phyloP scores from a whole-genome alignment of 192 early-diverging fungal species.

The Mortierella alpina region DNA sequence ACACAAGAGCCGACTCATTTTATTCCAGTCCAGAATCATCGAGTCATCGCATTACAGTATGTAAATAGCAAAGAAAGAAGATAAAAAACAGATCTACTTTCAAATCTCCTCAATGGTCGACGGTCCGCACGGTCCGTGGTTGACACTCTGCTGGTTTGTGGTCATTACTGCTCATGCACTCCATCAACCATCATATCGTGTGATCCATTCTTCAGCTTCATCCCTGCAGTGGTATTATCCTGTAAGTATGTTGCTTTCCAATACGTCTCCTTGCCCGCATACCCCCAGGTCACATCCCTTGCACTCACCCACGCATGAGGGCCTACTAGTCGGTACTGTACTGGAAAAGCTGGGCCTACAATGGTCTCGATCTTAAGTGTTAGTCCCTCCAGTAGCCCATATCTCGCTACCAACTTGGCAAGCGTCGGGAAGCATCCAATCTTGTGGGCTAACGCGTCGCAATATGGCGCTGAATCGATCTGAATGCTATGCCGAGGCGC shows the following conservation, averaged over 20 bases:
- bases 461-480: constrained; percentile 57
- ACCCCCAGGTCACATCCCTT: constrained; percentile 21
- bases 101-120: too few species aligned
- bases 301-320: constrained; percentile 40
- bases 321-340: constrained; percentile 53
- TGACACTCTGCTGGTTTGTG: too few species aligned
- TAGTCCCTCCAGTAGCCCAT: constrained; percentile 26
- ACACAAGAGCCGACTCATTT: too few species aligned
- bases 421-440: constrained; percentile 61
- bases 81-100: too few species aligned
- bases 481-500: constrained; percentile 65
- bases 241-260: constrained; percentile 12
- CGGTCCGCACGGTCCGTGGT: too few species aligned
- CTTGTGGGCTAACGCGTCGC: constrained; percentile 56
- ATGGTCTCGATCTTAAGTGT: constrained; percentile 13
- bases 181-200: too few species aligned
- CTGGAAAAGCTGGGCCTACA: constrained; percentile 42
- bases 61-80: too few species aligned
- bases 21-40: too few species aligned
- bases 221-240: neutral
- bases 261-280: constrained; percentile 16
- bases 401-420: constrained; percentile 36
- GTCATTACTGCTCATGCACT: too few species aligned
- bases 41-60: too few species aligned
- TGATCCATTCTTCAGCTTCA: neutral